phyloP scores from a whole-genome alignment of 2,329 filamentous ascomycete species.

The Ascochyta koolunga region DNA sequence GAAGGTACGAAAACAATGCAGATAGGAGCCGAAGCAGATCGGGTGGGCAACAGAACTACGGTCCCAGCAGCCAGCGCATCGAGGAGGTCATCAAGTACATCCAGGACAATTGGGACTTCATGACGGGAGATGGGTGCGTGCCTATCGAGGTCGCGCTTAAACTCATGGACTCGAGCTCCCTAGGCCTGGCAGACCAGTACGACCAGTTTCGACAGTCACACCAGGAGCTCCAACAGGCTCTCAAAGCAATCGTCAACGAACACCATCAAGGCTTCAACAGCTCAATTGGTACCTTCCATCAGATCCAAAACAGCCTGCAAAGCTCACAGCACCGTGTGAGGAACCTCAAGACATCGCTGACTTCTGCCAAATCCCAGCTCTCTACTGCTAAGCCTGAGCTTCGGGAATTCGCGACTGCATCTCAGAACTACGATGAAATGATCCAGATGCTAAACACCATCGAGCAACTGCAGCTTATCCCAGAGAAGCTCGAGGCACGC shows the following conservation, averaged over 20 bases:
- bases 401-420: conserved; percentile 84
- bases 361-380: conserved; percentile 78
- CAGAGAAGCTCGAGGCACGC: conserved; percentile 88
- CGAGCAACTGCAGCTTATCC: conserved; percentile 86
- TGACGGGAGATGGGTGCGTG: conserved; percentile 86
- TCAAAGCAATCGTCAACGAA: conserved; percentile 96
- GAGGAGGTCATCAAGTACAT: conserved; percentile 78
- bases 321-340: conserved; percentile 85
- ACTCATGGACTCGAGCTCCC: conserved; percentile 89
- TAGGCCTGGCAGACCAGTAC: conserved; percentile 89
- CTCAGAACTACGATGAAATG: conserved; percentile 88
- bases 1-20: neutral
- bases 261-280: conserved; percentile 99
- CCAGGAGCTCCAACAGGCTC: conserved; percentile 84
- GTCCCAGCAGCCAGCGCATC: conserved; percentile 50
- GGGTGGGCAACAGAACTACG: conserved; percentile 36
- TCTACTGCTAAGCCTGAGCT: conserved; percentile 88
- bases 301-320: conserved; percentile 93
- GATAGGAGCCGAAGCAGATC: conserved; percentile 44
- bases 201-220: conserved; percentile 83
- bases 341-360: conserved; percentile 79
- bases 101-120: conserved; percentile 86
- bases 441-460: conserved; percentile 82
- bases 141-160: conserved; percentile 95
- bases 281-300: conserved; percentile 98